Evolutionary conservation across 2,329 filamentous ascomycete species (phyloP).

Genomic region (Grosmannia clavigera): DNA sequence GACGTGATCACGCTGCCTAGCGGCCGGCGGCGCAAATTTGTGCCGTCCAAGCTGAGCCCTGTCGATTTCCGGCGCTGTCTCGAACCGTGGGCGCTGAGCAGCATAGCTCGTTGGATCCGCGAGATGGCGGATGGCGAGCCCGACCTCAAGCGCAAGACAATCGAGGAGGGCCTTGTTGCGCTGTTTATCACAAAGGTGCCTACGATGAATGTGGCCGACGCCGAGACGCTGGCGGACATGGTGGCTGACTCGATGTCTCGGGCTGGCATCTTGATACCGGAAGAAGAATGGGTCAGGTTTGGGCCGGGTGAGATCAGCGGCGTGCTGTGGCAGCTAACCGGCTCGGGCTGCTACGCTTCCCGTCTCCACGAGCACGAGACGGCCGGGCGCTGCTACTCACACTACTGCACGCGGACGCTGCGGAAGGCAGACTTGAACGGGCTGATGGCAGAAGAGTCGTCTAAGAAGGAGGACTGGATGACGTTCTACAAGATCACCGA

Average conservation of each 20-base stretch:
- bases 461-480: constrained; percentile 72
- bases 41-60: constrained; percentile 68
- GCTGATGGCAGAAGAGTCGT: constrained; percentile 53
- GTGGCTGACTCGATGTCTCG: constrained; percentile 73
- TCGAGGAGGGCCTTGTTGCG: constrained; percentile 77
- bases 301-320: constrained; percentile 69
- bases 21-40: constrained; percentile 62
- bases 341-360: constrained; percentile 79
- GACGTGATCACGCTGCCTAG: constrained; percentile 76
- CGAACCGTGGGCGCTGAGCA: constrained; percentile 88
- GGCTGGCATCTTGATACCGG: constrained; percentile 64
- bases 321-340: constrained; percentile 86
- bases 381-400: constrained; percentile 75
- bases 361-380: constrained; percentile 63
- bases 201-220: constrained; percentile 97
- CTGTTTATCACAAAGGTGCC: constrained; percentile 92
- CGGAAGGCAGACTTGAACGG: constrained; percentile 86
- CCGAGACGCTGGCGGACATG: constrained; percentile 68
- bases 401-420: constrained; percentile 85
- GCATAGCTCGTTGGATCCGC: constrained; percentile 76
- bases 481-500: constrained; percentile 78
- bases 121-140: constrained; percentile 84
- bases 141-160: constrained; percentile 71
- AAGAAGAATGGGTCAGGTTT: constrained; percentile 98
- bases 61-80: constrained; percentile 73